phyloP scores from a whole-genome alignment of 257 asterid species.

The Avicennia marina region DNA sequence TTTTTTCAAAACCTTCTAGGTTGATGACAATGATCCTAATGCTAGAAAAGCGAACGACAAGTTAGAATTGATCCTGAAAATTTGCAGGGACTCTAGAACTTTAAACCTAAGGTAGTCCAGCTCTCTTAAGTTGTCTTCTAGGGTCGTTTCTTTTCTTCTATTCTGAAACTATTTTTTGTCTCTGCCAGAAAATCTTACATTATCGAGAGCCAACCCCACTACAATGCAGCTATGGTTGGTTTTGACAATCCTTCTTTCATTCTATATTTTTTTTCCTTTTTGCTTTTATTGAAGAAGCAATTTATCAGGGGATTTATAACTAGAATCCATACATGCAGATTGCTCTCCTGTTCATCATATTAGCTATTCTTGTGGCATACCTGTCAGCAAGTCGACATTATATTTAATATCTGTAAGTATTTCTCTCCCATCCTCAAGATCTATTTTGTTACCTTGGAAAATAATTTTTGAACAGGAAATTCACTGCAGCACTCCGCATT shows the following conservation, averaged over 20 bases:
- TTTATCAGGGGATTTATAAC: conserved; percentile 13
- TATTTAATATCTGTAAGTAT: too few species aligned
- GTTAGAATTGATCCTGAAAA: conserved; percentile 60
- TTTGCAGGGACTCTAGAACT: conserved; percentile 86
- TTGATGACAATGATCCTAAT: conserved; percentile 73
- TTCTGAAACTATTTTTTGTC: neutral
- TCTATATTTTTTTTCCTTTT: too few species aligned
- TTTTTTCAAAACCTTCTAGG: conserved; percentile 43
- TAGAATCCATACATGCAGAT: conserved; percentile 44
- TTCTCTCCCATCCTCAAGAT: too few species aligned
- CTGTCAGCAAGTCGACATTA: conserved; percentile 38
- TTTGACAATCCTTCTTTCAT: neutral
- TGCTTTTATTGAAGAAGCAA: neutral
- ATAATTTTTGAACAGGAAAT: too few species aligned
- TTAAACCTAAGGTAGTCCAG: conserved; percentile 33
- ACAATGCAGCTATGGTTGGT: conserved; percentile 56
- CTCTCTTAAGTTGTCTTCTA: neutral
- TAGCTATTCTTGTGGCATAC: conserved; percentile 55
- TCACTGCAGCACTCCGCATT: too few species aligned
- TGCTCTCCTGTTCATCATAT: conserved; percentile 46
- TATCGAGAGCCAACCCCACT: conserved; percentile 43
- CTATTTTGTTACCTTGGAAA: too few species aligned
- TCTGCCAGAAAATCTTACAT: conserved; percentile 70
- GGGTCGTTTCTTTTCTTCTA: neutral
- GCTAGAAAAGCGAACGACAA: conserved; percentile 62